Evolutionary conservation across 768 basidiomycete genomes (phyloP).

Genomic region (Boletellus emodensis): DNA sequence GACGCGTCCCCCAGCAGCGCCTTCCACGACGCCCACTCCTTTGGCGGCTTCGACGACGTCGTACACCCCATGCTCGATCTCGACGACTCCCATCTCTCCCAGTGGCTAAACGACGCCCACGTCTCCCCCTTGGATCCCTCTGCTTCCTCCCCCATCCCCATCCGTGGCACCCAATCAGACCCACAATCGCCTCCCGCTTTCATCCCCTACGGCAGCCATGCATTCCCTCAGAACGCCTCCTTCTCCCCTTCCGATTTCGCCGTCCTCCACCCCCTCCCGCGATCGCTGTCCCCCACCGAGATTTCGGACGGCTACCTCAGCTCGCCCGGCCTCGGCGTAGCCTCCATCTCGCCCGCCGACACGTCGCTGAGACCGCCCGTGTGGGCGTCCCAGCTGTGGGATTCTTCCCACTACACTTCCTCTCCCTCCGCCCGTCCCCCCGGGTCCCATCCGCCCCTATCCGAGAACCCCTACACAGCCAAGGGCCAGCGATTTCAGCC

Average conservation of each 20-base stretch:
- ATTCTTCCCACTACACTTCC: constrained; percentile 43
- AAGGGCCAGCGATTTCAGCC: constrained; percentile 37
- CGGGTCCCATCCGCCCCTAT: constrained; percentile 45
- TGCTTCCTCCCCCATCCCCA: constrained; percentile 61
- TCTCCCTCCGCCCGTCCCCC: constrained; percentile 43
- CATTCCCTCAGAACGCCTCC: constrained; percentile 45
- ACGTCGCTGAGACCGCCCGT: constrained; percentile 54
- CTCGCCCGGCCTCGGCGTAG: constrained; percentile 40
- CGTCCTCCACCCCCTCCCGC: constrained; percentile 57
- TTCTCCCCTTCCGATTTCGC: constrained; percentile 64
- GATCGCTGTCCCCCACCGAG: constrained; percentile 57
- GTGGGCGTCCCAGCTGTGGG: constrained; percentile 70
- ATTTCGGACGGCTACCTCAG: constrained; percentile 45
- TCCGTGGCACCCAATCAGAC: constrained; percentile 44
- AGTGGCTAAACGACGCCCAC: constrained; percentile 67
- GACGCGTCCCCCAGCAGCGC: constrained; percentile 39
- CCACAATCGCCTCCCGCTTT: constrained; percentile 45
- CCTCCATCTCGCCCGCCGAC: constrained; percentile 60
- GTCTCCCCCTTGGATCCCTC: constrained; percentile 29
- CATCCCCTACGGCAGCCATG: constrained; percentile 44
- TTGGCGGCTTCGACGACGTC: constrained; percentile 31
- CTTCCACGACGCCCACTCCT: constrained; percentile 33
- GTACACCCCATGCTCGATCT: constrained; percentile 37
- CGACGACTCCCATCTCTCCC: constrained; percentile 41
- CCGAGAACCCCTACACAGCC: constrained; percentile 39